A percentile compares a stretch with the other conserved stretches of the same genome.
phyloP scores from a whole-genome alignment of 1,284 basidiomycete species.

The Cerrena zonata region DNA sequence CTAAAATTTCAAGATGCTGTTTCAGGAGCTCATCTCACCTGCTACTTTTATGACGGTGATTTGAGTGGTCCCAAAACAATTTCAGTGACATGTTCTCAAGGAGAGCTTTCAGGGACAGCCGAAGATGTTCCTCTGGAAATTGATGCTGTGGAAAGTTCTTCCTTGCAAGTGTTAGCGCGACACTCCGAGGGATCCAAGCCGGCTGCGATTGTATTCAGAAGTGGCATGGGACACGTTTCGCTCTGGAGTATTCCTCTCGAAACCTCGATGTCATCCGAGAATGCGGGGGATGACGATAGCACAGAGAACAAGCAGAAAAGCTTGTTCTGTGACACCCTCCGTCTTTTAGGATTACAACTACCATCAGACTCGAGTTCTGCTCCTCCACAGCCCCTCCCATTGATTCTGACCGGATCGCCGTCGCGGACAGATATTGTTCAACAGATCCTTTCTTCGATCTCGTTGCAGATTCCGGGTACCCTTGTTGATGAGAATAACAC shows the following conservation, averaged over 20 bases:
- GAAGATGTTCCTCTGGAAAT: slow-evolving; percentile 23
- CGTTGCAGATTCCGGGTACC: slow-evolving; percentile 24
- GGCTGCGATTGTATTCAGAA: slow-evolving; percentile 45
- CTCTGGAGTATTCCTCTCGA: slow-evolving; percentile 54
- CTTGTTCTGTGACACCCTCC: slow-evolving; percentile 41
- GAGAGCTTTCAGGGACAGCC: slow-evolving; percentile 40
- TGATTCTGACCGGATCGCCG: slow-evolving; percentile 43
- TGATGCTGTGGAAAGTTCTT: slow-evolving; percentile 23
- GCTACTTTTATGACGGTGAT: slow-evolving; percentile 6
- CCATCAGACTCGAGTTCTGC: slow-evolving; percentile 25
- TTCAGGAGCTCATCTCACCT: slow-evolving; percentile 12
- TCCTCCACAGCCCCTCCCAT: slow-evolving; percentile 41
- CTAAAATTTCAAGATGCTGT: slow-evolving; percentile 15
- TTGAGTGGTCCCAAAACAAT: slow-evolving; percentile 2
- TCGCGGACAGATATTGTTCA: slow-evolving; percentile 32
- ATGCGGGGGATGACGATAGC: slow-evolving; percentile 26
- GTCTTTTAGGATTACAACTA: slow-evolving; percentile 42
- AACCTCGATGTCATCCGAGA: slow-evolving; percentile 26
- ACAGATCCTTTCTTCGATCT: slow-evolving; percentile 33
- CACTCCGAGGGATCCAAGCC: slow-evolving; percentile 20
- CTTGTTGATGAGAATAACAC: slow-evolving; percentile 61
- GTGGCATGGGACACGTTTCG: slow-evolving; percentile 54
- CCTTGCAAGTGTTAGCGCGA: slow-evolving; percentile 31
- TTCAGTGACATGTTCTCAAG: slow-evolving; percentile 3
- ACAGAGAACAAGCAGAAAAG: slow-evolving; percentile 34